Evolutionary conservation across 352 stramenopile species (phyloP).

Genomic region (Phytophthora sp.): DNA sequence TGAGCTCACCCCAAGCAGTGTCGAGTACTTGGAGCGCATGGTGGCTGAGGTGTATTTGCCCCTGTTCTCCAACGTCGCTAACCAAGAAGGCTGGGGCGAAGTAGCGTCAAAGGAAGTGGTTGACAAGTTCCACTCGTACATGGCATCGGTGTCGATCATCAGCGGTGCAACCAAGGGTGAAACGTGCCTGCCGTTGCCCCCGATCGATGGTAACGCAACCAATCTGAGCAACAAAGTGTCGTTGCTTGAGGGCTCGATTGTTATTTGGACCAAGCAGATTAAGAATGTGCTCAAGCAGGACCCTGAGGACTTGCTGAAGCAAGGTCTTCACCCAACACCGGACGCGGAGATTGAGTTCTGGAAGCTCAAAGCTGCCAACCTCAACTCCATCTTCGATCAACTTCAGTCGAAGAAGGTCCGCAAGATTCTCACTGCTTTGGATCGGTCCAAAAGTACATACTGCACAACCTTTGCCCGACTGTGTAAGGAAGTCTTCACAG

Average conservation of each 20-base stretch:
- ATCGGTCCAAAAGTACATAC: constrained; percentile 97
- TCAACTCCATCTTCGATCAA: constrained; percentile 96
- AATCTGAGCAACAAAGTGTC: constrained; percentile 94
- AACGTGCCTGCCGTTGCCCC: constrained; percentile 95
- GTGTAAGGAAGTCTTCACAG: constrained; percentile 97
- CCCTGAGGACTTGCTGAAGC: constrained; percentile 95
- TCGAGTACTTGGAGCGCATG: constrained; percentile 96
- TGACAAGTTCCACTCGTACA: constrained; percentile 97
- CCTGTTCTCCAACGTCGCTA: constrained; percentile 94
- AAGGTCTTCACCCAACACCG: constrained; percentile 96
- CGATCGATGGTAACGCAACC: constrained; percentile 83
- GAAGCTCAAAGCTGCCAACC: constrained; percentile 96
- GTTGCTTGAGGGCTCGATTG: constrained; percentile 97
- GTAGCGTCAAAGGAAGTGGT: constrained; percentile 97
- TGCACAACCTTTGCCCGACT: constrained; percentile 96
- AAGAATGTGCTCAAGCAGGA: constrained; percentile 99
- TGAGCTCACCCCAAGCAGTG: constrained; percentile 88
- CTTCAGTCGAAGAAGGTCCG: constrained; percentile 94
- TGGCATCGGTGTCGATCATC: constrained; percentile 96
- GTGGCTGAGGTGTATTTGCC: constrained; percentile 96
- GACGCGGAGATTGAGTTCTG: constrained; percentile 98
- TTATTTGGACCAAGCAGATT: constrained; percentile 99
- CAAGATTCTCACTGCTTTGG: constrained; percentile 94
- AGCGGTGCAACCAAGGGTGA: constrained; percentile 97
- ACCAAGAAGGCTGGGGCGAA: constrained; percentile 96